A percentile compares a stretch with the other conserved stretches of the same genome.
phyloP scores from a whole-genome alignment of 371 early-diverging fungal genomes.

The Circinella minor region DNA sequence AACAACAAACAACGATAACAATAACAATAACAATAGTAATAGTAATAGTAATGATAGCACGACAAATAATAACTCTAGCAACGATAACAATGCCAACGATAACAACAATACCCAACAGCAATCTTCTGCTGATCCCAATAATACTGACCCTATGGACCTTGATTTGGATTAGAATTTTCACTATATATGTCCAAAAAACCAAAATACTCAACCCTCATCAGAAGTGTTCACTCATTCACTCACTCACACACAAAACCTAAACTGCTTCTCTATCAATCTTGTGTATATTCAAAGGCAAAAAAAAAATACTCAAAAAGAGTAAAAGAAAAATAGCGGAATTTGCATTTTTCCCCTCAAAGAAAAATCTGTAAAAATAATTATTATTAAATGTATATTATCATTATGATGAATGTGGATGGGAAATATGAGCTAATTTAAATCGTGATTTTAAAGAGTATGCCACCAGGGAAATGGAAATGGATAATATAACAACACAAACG shows the following conservation, averaged over 20 bases:
- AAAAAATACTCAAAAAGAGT: too few relatives aligned
- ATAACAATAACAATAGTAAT: constrained; percentile 17
- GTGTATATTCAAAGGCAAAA: background rate
- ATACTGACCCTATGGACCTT: constrained; percentile 25
- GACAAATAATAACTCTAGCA: constrained; percentile 13
- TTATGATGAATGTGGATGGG: constrained; percentile 10
- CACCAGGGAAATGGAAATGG: constrained; percentile 40
- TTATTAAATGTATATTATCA: background rate
- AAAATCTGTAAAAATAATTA: background rate
- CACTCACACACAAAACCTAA: background rate
- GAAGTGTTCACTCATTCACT: background rate
- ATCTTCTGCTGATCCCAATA: constrained; percentile 1
- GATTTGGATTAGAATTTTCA: constrained; percentile 25
- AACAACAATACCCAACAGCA: constrained; percentile 13
- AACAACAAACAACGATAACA: constrained; percentile 7
- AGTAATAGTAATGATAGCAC: background rate
- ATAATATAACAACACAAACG: constrained; percentile 46
- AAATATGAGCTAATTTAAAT: constrained; percentile 14
- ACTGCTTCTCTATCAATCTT: background rate
- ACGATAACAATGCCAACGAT: constrained; percentile 14
- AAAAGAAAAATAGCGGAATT: background rate
- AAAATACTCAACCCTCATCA: too few relatives aligned
- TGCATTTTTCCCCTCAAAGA: background rate
- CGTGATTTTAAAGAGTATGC: constrained; percentile 34
- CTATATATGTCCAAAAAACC: background rate